Conservation (phyloP, 345 rosid species). For the Noccaea caerulescens region DNA sequence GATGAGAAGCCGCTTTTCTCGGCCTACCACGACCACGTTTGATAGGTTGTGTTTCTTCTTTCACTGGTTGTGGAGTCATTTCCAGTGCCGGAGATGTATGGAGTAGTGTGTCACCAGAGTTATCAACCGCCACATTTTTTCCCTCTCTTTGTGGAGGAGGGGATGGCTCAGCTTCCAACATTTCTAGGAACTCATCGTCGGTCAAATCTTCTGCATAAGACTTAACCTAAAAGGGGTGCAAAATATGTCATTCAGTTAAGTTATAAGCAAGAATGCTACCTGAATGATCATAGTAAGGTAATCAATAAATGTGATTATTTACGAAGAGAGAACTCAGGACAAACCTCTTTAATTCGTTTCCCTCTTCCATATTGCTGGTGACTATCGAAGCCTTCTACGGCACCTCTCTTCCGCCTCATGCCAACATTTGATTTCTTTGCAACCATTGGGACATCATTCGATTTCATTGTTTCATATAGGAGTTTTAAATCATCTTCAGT, state of each 20-base stretch:
- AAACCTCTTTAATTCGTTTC: slow-evolving; percentile 90
- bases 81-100: slow-evolving; percentile 37
- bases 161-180: no score
- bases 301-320: background rate
- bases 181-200: slow-evolving; percentile 80
- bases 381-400: slow-evolving; percentile 65
- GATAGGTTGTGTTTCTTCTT: slow-evolving; percentile 55
- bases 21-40: slow-evolving; percentile 85
- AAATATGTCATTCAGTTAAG: slow-evolving; percentile 2
- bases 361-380: slow-evolving; percentile 81
- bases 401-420: slow-evolving; percentile 64
- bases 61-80: slow-evolving; percentile 41
- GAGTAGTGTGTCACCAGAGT: slow-evolving; percentile 8
- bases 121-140: slow-evolving; percentile 45
- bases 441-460: slow-evolving; percentile 62
- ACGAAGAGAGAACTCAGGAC: slow-evolving; percentile 37
- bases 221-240: slow-evolving; percentile 57
- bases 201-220: slow-evolving; percentile 94
- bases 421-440: slow-evolving; percentile 53
- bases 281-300: slow-evolving; percentile 16
- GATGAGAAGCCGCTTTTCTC: slow-evolving; percentile 47
- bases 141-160: slow-evolving; percentile 15
- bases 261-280: slow-evolving; percentile 11
- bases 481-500: slow-evolving; percentile 77
- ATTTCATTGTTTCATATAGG: slow-evolving; percentile 72